Conservation (phyloP, 352 stramenopile genomes). For the Phytophthora cactorum region DNA sequence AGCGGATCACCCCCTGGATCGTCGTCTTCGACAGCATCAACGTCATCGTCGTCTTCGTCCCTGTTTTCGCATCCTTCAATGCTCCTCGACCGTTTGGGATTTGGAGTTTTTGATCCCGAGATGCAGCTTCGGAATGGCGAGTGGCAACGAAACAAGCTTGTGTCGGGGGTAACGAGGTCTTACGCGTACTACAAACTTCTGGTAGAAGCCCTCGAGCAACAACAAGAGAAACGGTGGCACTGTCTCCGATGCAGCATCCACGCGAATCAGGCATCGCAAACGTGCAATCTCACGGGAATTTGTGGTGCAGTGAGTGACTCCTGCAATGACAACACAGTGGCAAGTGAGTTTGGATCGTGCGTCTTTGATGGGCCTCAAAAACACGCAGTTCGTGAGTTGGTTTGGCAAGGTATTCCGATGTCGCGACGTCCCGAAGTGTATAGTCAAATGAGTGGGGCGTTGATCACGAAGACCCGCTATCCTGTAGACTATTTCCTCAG, state of each 20-base stretch:
- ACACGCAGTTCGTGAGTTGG: conserved; percentile 30
- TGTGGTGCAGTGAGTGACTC: not conserved
- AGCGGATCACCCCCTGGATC: conserved; percentile 16
- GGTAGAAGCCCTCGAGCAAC: conserved; percentile 41
- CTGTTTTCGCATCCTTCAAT: conserved; percentile 13
- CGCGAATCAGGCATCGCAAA: not conserved
- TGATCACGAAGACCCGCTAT: conserved; percentile 22
- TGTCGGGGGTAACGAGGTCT: conserved; percentile 23
- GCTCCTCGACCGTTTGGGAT: conserved; percentile 57
- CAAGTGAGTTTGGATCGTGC: conserved; percentile 3
- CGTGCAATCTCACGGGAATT: not conserved
- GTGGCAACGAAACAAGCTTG: conserved; percentile 12
- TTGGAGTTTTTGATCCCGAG: conserved; percentile 52
- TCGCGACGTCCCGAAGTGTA: conserved; percentile 51
- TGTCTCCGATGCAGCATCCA: conserved; percentile 16
- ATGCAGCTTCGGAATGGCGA: conserved; percentile 32
- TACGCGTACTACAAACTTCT: conserved; percentile 63
- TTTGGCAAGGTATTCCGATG: conserved; percentile 62
- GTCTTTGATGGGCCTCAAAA: conserved; percentile 8
- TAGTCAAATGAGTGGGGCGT: conserved; percentile 51
- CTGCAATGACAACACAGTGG: not conserved
- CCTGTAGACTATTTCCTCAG: conserved; percentile 43
- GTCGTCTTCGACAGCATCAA: conserved; percentile 25
- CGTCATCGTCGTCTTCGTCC: conserved; percentile 26
- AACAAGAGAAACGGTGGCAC: conserved; percentile 49